phyloP scores from a whole-genome alignment of 2,329 filamentous ascomycete species.

The Aspergillus sp. region DNA sequence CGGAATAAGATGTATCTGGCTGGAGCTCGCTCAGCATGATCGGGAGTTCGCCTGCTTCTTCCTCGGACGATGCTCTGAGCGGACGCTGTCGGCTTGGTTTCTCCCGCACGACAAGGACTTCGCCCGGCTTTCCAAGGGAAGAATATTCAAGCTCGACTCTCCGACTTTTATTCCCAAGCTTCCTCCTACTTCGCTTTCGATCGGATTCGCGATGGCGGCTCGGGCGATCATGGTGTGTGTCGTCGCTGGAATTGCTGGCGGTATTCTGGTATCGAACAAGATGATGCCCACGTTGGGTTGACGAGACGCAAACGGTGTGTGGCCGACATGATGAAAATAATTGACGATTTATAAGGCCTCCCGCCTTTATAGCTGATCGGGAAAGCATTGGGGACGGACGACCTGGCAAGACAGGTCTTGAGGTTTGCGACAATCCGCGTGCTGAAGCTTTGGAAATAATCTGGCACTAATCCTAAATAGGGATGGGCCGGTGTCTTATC shows the following conservation, averaged over 20 bases:
- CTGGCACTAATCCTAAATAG: background rate
- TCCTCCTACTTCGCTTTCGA: background rate
- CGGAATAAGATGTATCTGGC: conserved; percentile 15
- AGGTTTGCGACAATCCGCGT: background rate
- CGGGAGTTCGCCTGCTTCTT: conserved; percentile 16
- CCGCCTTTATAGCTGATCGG: conserved; percentile 20
- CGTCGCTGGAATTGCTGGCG: conserved; percentile 6
- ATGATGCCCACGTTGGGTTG: conserved; percentile 14
- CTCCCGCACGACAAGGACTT: conserved; percentile 36
- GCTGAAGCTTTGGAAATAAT: conserved; percentile 7
- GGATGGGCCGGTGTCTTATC: background rate
- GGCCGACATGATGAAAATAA: conserved; percentile 12
- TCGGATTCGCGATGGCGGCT: conserved; percentile 1
- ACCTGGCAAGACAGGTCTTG: background rate
- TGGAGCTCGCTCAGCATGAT: conserved; percentile 30
- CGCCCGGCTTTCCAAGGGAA: conserved; percentile 37
- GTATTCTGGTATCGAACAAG: conserved; percentile 23
- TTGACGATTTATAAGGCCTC: conserved; percentile 23
- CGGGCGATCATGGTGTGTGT: background rate
- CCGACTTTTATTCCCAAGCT: background rate
- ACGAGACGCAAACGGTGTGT: conserved; percentile 1
- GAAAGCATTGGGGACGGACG: conserved; percentile 27
- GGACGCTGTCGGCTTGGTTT: conserved; percentile 20
- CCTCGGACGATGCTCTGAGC: conserved; percentile 7
- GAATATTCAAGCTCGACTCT: conserved; percentile 28